Evolutionary conservation across 1,284 basidiomycete species (phyloP), one percentile per base, ranked within the genome.

Genomic region (Cutaneotrichosporon daszewskae): DNA sequence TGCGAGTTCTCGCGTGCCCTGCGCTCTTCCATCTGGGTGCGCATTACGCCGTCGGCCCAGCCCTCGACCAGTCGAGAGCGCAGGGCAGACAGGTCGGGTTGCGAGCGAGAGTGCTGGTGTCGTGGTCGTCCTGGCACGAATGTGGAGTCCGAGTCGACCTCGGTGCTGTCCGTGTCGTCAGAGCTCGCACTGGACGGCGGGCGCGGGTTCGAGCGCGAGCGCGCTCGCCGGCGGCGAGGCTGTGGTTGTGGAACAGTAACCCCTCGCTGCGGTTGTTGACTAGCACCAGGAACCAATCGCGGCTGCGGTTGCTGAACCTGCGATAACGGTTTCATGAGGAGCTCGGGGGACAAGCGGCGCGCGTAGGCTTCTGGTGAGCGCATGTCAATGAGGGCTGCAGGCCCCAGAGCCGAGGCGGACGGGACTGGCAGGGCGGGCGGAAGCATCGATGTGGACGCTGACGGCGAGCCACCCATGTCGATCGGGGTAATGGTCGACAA

Each of bases 71-170:
- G 37, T 5, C 56, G 48, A n/a, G 58, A 58, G 6, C 63, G 49
- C 37, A 69, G 42, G 4, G 54, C 61, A 7, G 52, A 51, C 26
- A 69, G 43, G 42, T 69, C 63, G 1, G 66, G 66, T 44, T 69
- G 66, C 24, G 62, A 65, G 5, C 47, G 45, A 16, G 61, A 62
- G 18, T 62, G 59, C 37, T 57, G 55, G 36, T 54, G 42, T 11
- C 40, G 25, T 17, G 47, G 36, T 2, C 58, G 49, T 5, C 55
- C 52, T 1, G 58, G 60, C 9, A 59, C 58, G 22, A 59, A 58
- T 1, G 59, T 61, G 26, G 58, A 51, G 49, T 60, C 60, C 35
- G 53, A 65, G 49, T 59, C 63, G 20, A 58, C 57, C 20, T 60
- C 60, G 1, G 63, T 60, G 33, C n/a, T n/a, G n/a, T 67, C 64